Base-by-base conservation (phyloP, 768 basidiomycete species). In the Mrakia hoshinonis region DNA sequence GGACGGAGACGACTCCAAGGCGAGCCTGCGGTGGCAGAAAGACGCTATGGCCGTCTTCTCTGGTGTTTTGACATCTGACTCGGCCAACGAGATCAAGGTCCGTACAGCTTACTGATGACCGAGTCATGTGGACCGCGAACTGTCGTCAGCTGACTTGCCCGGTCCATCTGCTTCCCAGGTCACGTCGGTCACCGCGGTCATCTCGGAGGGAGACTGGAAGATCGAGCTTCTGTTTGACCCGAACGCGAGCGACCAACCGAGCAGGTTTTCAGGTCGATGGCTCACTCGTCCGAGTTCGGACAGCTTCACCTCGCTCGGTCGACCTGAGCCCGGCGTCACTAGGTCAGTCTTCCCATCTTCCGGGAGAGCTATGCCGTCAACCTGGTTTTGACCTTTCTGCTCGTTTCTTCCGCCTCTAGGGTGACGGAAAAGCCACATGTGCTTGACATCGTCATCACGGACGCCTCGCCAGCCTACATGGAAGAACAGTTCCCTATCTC, bases 401-500 rank as follows among this genome's bases (percentile, higher is more conserved):
- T 0, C 62, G 4, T 31, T 75, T 12, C 72, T 68, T 0, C 26
- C 73, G 2, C 31, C 43, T 22, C 49, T 76, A 79, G 81, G 29
- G 77, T 82, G 48, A 68, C 70, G 9, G 83, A 87, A 73, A 85
- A 85, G 26, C 83, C 86, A 0, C 90, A 90, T 73, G 78, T 79
- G 0, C 75, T 95, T 4, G 75, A 79, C 4, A 80, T 90, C 24
- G 80, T 82, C 0, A 77, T 93, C 55, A 78, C 81, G 0, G 87
- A 92, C 70, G 80, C 84, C 0, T 78, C 83, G 1, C 89, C 89
- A 0, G 91, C 91, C 0, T 90, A 88, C 77, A 79, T 95, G 46
- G 87, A 89, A 73, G 94, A 96, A 78, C 83, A 84, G 55, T 90
- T 89, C 76, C 87, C 89, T 0, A 87, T 97, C 74, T 77, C 78